Conservation (phyloP, 2,329 filamentous ascomycete species). For the Stachybotrys chlorohalonatus region DNA sequence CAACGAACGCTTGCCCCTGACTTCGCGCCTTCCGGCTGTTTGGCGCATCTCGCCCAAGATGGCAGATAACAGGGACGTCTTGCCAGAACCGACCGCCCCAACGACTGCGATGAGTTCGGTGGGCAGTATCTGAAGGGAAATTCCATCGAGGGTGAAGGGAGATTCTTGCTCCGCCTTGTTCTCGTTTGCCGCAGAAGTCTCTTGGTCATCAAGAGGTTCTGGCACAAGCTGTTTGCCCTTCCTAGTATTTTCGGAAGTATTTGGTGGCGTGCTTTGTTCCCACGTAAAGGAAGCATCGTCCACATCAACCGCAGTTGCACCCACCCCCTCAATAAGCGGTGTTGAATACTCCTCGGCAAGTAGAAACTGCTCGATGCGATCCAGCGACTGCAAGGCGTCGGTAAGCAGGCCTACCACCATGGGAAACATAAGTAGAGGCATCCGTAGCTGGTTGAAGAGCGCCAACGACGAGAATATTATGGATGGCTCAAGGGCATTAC, state of each 20-base stretch:
- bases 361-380: background rate
- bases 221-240: background rate
- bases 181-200: background rate
- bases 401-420: conserved; percentile 1
- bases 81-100: conserved; percentile 62
- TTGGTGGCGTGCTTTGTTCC: background rate
- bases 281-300: background rate
- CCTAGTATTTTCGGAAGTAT: background rate
- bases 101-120: conserved; percentile 58
- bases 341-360: background rate
- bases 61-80: conserved; percentile 58
- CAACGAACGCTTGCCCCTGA: conserved; percentile 18
- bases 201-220: background rate
- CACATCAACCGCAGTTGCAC: background rate
- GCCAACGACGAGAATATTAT: background rate
- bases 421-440: conserved; percentile 36
- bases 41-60: conserved; percentile 54
- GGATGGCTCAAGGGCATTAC: background rate
- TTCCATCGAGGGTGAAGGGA: conserved; percentile 53
- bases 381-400: background rate
- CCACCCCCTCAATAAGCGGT: background rate
- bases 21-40: background rate
- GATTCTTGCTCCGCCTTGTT: conserved; percentile 38
- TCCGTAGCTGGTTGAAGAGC: conserved; percentile 40
- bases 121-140: conserved; percentile 53